These are phyloP conservation scores for Hypoxylon sp. DNA, from an alignment of 2,329 filamentous ascomycete species.

Conservation along the genomic window DNA sequence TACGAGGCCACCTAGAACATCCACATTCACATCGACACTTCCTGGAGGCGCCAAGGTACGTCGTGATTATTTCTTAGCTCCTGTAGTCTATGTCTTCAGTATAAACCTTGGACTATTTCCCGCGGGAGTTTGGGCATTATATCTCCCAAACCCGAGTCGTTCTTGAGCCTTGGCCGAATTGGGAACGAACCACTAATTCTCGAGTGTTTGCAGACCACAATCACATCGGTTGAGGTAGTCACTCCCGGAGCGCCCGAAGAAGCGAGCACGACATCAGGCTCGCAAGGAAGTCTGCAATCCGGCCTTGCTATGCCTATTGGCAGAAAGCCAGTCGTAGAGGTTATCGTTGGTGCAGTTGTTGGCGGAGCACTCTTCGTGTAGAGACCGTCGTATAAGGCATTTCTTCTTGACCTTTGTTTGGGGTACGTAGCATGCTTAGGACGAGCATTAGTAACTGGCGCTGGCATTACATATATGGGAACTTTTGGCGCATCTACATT, in stretches of 20 bases:
- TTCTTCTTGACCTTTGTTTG: conserved; percentile 23
- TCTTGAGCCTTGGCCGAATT: neutral
- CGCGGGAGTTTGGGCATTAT: no score
- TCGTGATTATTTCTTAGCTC: neutral
- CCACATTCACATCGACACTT: conserved; percentile 52
- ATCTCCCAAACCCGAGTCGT: neutral
- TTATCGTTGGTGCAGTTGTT: conserved; percentile 49
- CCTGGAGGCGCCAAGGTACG: conserved; percentile 48
- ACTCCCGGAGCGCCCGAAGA: conserved; percentile 44
- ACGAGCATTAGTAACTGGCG: conserved; percentile 37
- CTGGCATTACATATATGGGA: conserved; percentile 43
- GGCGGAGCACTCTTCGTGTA: conserved; percentile 48
- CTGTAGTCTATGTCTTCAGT: neutral
- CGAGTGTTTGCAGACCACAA: conserved; percentile 45
- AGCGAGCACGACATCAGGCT: conserved; percentile 39
- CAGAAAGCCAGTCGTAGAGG: conserved; percentile 38
- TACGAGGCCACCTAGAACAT: conserved; percentile 44
- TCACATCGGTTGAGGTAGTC: conserved; percentile 52
- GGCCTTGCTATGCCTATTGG: conserved; percentile 40
- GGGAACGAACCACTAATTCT: conserved; percentile 21
- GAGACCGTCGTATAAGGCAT: conserved; percentile 6
- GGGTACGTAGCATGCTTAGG: conserved; percentile 37
- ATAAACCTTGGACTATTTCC: neutral
- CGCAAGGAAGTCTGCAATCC: conserved; percentile 49
- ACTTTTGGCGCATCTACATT: conserved; percentile 47